Evolutionary conservation across 192 early-diverging fungal species (phyloP).

Genomic region (Linnemannia hyalina): DNA sequence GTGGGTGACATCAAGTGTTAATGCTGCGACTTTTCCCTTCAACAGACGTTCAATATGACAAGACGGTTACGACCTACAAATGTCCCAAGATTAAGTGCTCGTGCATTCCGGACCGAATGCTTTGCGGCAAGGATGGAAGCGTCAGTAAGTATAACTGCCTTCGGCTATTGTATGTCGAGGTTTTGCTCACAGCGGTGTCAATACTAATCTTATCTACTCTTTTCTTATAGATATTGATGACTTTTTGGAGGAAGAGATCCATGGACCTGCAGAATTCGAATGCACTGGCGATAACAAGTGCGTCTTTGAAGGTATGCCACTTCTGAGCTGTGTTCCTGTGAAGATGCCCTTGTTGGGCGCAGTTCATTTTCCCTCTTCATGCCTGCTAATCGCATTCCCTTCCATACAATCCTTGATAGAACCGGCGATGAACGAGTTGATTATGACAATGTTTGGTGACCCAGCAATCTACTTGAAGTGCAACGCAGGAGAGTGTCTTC

Average conservation of each 20-base stretch:
- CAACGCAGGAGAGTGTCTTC: constrained; percentile 86
- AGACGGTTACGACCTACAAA: constrained; percentile 69
- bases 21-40: not conserved
- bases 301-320: constrained; percentile 64
- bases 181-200: not conserved
- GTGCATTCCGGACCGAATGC: constrained; percentile 80
- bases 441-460: constrained; percentile 83
- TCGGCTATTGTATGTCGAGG: not conserved
- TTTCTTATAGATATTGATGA: constrained; percentile 72
- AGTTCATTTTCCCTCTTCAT: not conserved
- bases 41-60: constrained; percentile 57
- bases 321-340: not conserved
- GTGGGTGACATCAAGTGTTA: not conserved
- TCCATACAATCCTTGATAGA: constrained; percentile 54
- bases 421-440: constrained; percentile 84
- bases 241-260: constrained; percentile 78
- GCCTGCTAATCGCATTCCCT: not conserved
- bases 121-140: constrained; percentile 84
- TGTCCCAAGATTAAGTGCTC: constrained; percentile 82
- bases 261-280: constrained; percentile 79
- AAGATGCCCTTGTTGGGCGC: not conserved
- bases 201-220: not conserved
- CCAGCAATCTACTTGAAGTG: constrained; percentile 83
- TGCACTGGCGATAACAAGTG: constrained; percentile 67
- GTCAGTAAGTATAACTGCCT: constrained; percentile 63